Evolutionary conservation across 176 grass and related monocot species (phyloP).

Genomic region (Oropetium thomaeum): DNA sequence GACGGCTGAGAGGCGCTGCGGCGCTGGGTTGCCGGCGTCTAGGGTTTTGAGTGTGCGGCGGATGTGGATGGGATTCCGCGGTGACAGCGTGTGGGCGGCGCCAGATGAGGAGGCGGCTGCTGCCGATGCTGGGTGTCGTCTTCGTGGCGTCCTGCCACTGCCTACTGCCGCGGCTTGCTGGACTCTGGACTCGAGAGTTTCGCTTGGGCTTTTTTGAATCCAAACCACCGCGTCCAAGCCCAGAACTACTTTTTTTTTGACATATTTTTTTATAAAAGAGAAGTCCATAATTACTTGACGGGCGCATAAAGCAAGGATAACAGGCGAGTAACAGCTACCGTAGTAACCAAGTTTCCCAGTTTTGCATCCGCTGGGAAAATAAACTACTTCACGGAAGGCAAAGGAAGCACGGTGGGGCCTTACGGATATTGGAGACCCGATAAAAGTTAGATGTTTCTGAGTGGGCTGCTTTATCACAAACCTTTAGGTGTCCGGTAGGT

Average conservation of each 20-base stretch:
- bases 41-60: conserved; percentile 26
- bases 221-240: not conserved
- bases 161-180: not conserved
- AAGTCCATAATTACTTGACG: not conserved
- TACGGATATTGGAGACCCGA: too few species aligned
- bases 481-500: too few species aligned
- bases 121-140: not conserved
- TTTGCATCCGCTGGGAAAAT: too few species aligned
- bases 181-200: not conserved
- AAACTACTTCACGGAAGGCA: too few species aligned
- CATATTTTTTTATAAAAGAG: too few species aligned
- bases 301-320: not conserved
- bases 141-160: not conserved
- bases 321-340: not conserved
- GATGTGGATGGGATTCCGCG: not conserved
- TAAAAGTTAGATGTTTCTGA: too few species aligned
- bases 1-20: not conserved
- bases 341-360: not conserved
- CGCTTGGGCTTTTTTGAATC: not conserved
- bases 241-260: too few species aligned
- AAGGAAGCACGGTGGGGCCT: too few species aligned
- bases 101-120: not conserved
- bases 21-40: not conserved
- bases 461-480: too few species aligned
- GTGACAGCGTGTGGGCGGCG: not conserved